A percentile compares a stretch with the other conserved stretches of the same genome.
These are phyloP conservation scores for Paspalum notatum DNA, from an alignment of 176 grass and related monocot genomes.

Conservation along the genomic window DNA sequence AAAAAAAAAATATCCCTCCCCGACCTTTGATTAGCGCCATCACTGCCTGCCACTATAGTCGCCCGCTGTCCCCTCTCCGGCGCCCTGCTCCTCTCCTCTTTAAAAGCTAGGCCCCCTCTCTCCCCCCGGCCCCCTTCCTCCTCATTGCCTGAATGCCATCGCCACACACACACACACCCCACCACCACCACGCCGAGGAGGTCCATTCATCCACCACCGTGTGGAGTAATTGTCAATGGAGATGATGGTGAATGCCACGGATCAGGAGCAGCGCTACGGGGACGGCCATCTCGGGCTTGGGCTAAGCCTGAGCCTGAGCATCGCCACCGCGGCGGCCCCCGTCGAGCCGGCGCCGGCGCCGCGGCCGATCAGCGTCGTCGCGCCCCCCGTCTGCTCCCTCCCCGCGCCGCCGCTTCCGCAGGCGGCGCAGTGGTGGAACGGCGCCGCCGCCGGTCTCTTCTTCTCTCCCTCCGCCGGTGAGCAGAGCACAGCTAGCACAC, in stretches of 20 bases:
- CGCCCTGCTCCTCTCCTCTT: neutral
- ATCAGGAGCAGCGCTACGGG: slow-evolving; percentile 8
- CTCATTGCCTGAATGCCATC: too few relatives aligned
- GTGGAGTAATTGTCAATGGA: neutral
- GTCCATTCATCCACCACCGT: neutral
- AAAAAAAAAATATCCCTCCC: slow-evolving; percentile 6
- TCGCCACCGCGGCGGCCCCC: slow-evolving; percentile 35
- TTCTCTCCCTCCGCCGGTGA: slow-evolving; percentile 38
- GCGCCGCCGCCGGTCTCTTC: slow-evolving; percentile 38
- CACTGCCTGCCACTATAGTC: neutral
- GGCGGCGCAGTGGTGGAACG: slow-evolving; percentile 39
- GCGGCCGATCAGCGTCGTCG: neutral
- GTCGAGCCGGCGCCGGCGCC: neutral
- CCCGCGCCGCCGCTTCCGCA: slow-evolving; percentile 3
- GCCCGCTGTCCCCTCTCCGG: too few relatives aligned
- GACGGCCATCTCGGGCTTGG: slow-evolving; percentile 33
- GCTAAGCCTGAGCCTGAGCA: slow-evolving; percentile 60
- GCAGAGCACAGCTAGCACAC: neutral
- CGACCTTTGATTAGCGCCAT: neutral
- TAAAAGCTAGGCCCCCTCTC: slow-evolving; percentile 43
- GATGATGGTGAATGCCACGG: slow-evolving; percentile 33
- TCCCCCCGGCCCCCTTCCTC: neutral
- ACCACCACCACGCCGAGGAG: too few relatives aligned
- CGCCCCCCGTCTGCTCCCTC: slow-evolving; percentile 22
- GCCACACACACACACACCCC: too few relatives aligned